Conservation (phyloP, 116 monocot species). For the Zostera marina region DNA sequence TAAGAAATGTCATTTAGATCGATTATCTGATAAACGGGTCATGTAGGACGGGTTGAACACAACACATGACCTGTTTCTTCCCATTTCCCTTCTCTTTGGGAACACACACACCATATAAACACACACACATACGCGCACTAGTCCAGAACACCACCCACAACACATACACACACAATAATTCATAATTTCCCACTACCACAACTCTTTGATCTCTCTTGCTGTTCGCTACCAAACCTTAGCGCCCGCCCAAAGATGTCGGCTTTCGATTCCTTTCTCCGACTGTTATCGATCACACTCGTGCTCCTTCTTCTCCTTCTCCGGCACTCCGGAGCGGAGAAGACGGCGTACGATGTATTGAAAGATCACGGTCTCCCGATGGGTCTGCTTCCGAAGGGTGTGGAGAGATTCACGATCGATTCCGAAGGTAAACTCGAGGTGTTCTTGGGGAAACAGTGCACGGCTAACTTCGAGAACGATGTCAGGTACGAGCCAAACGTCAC, state of each 20-base stretch:
- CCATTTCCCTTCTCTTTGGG: too few relatives aligned
- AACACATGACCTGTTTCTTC: too few relatives aligned
- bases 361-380: slow-evolving; percentile 34
- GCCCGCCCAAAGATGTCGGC: slow-evolving; percentile 1
- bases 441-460: slow-evolving; percentile 25
- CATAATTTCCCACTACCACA: too few relatives aligned
- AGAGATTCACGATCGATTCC: slow-evolving; percentile 15
- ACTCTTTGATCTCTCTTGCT: too few relatives aligned
- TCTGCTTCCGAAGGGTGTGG: slow-evolving; percentile 26
- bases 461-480: slow-evolving; percentile 30
- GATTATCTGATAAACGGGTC: too few relatives aligned
- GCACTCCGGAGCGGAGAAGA: slow-evolving; percentile 1
- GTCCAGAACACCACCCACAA: too few relatives aligned
- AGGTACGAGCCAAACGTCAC: slow-evolving; percentile 27
- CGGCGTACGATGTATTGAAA: slow-evolving; percentile 23
- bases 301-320: not conserved
- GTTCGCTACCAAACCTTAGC: too few relatives aligned
- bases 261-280: not conserved
- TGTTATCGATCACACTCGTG: not conserved
- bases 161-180: too few relatives aligned
- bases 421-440: slow-evolving; percentile 25
- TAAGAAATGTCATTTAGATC: too few relatives aligned
- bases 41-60: too few relatives aligned
- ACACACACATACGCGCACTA: too few relatives aligned
- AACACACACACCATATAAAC: too few relatives aligned